phyloP scores from a whole-genome alignment of 371 early-diverging fungal species.

The Sporodiniella umbellata region DNA sequence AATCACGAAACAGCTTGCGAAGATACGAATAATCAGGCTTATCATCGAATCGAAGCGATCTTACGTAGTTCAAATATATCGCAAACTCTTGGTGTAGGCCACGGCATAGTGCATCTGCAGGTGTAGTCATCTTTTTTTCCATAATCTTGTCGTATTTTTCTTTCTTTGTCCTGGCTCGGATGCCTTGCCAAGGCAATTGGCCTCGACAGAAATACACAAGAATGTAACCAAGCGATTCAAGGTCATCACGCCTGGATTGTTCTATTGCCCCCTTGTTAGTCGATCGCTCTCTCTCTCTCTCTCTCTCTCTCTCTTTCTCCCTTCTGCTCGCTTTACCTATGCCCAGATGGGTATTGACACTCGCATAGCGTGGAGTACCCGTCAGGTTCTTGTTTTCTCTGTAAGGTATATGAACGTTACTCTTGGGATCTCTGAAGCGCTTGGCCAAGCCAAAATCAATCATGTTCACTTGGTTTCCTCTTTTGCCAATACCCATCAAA shows the following conservation, averaged over 20 bases:
- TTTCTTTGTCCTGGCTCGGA: conserved; percentile 97
- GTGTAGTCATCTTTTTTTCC: conserved; percentile 99
- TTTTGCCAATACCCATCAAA: conserved; percentile 94
- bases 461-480: conserved; percentile 94
- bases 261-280: conserved; percentile 48
- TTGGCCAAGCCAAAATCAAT: conserved; percentile 99
- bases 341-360: conserved; percentile 98
- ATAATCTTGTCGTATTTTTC: conserved; percentile 99
- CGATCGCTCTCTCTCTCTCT: not conserved
- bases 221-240: conserved; percentile 99
- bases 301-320: not conserved
- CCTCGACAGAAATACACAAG: conserved; percentile 99
- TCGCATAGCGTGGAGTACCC: conserved; percentile 99
- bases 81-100: conserved; percentile 97
- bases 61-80: conserved; percentile 96
- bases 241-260: conserved; percentile 99
- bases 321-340: too few relatives aligned
- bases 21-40: conserved; percentile 99
- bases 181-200: conserved; percentile 99
- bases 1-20: conserved; percentile 92
- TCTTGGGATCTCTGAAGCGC: conserved; percentile 92
- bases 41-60: conserved; percentile 97
- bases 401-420: conserved; percentile 96
- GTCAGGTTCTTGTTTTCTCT: conserved; percentile 98
- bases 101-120: conserved; percentile 93